Evolutionary conservation across 2,329 filamentous ascomycete species (phyloP).

Genomic region (Lasiodiplodia sp.): DNA sequence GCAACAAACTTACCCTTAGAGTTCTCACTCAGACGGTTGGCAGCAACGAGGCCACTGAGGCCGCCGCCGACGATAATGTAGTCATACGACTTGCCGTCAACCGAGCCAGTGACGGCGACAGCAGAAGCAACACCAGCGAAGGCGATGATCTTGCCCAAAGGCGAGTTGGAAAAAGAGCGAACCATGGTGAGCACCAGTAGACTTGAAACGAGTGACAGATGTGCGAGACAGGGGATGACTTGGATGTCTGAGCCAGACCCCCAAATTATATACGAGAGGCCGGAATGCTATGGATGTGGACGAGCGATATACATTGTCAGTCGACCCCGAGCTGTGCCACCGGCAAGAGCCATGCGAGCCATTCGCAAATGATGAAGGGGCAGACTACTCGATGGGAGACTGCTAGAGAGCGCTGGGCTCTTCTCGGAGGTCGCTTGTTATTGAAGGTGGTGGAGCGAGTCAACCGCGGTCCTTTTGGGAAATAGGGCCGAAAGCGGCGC

Average conservation of each 20-base stretch:
- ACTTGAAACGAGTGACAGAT: constrained; percentile 17
- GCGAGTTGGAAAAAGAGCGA: constrained; percentile 7
- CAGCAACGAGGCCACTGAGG: constrained; percentile 39
- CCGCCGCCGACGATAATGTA: constrained; percentile 41
- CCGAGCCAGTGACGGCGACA: background rate
- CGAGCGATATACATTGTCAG: background rate
- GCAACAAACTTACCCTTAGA: background rate
- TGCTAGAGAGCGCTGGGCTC: background rate
- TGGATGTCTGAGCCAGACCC: background rate
- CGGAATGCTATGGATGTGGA: background rate
- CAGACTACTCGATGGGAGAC: background rate
- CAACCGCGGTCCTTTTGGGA: constrained; percentile 2
- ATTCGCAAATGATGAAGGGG: constrained; percentile 14
- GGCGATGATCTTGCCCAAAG: constrained; percentile 3
- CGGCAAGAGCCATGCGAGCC: background rate
- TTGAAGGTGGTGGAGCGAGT: constrained; percentile 5
- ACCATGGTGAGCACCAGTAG: background rate
- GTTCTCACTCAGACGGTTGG: constrained; percentile 44
- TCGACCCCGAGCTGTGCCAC: background rate
- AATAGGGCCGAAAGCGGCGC: constrained; percentile 18
- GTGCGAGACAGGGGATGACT: background rate
- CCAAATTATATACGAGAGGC: constrained; percentile 7
- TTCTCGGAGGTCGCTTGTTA: background rate
- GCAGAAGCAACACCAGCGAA: constrained; percentile 6
- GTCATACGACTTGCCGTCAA: constrained; percentile 35